Conservation (phyloP, 805 yeast genomes). For the Metschnikowia shivogae region DNA sequence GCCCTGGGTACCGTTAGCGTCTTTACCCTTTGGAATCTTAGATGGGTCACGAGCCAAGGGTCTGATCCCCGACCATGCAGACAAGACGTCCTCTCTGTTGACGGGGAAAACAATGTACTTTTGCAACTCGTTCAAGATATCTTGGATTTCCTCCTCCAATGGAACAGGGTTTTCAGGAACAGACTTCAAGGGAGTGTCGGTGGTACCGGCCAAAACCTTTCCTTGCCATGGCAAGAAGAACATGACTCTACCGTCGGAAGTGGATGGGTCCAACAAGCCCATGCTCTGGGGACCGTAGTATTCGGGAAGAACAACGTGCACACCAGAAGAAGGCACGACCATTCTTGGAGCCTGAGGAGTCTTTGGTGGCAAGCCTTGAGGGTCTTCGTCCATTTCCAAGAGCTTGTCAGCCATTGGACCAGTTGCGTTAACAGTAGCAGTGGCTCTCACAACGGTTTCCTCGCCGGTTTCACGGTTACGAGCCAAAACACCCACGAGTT, state of each 20-base stretch:
- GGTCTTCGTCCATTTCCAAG: conserved; percentile 79
- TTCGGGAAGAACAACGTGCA: conserved; percentile 87
- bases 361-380: conserved; percentile 59
- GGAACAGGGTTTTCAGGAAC: conserved; percentile 79
- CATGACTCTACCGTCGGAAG: conserved; percentile 94
- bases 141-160: conserved; percentile 81
- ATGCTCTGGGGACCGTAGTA: conserved; percentile 82
- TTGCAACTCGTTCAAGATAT: conserved; percentile 81
- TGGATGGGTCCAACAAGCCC: conserved; percentile 88
- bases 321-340: conserved; percentile 95
- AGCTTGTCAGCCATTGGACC: conserved; percentile 88
- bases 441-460: conserved; percentile 58
- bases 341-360: conserved; percentile 55
- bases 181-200: conserved; percentile 77
- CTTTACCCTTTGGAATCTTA: conserved; percentile 41
- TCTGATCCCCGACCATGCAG: conserved; percentile 97
- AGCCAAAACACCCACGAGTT: conserved; percentile 73
- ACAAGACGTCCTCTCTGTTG: conserved; percentile 81
- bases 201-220: conserved; percentile 92
- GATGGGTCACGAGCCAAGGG: conserved; percentile 87
- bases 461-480: conserved; percentile 67
- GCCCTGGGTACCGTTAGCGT: conserved; percentile 65
- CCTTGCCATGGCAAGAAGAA: conserved; percentile 98
- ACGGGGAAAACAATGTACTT: conserved; percentile 87
- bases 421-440: conserved; percentile 83